Conservation (phyloP, 495 filamentous ascomycete genomes). For the Chaetomium fimeti region DNA sequence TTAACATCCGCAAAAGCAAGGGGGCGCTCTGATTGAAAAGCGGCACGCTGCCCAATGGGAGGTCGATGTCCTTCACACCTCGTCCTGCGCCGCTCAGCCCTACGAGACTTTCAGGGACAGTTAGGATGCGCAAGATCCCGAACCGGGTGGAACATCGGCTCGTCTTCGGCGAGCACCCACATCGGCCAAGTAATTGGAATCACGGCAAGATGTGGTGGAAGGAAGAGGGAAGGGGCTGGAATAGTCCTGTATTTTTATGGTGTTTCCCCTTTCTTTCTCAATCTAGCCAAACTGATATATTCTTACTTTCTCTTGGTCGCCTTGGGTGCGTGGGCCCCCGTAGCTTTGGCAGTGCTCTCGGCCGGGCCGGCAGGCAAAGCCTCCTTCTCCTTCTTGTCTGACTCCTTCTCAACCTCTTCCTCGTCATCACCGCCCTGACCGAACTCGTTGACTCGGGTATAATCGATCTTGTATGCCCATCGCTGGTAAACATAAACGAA, state of each 20-base stretch:
- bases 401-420: slow-evolving; percentile 53
- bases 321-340: slow-evolving; percentile 43
- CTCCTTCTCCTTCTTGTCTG: slow-evolving; percentile 33
- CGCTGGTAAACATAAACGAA: slow-evolving; percentile 97
- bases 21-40: neutral
- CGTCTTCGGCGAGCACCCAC: neutral
- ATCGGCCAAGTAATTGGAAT: neutral
- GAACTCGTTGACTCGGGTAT: slow-evolving; percentile 92
- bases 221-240: no score
- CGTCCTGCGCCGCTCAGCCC: slow-evolving; percentile 20
- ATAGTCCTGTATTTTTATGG: neutral
- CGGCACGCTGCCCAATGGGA: slow-evolving; percentile 12
- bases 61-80: neutral
- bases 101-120: slow-evolving; percentile 3
- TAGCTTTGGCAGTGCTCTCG: slow-evolving; percentile 38
- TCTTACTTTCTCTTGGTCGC: slow-evolving; percentile 48
- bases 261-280: neutral
- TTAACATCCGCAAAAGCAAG: neutral
- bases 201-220: no score
- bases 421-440: slow-evolving; percentile 92
- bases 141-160: neutral
- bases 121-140: slow-evolving; percentile 2
- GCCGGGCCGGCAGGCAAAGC: slow-evolving; percentile 20
- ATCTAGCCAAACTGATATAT: neutral
- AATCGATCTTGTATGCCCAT: slow-evolving; percentile 90